Evolutionary conservation across 257 asterid genomes (phyloP), one percentile per base, ranked within the genome.

Genomic region (Solanum paucissectum): DNA sequence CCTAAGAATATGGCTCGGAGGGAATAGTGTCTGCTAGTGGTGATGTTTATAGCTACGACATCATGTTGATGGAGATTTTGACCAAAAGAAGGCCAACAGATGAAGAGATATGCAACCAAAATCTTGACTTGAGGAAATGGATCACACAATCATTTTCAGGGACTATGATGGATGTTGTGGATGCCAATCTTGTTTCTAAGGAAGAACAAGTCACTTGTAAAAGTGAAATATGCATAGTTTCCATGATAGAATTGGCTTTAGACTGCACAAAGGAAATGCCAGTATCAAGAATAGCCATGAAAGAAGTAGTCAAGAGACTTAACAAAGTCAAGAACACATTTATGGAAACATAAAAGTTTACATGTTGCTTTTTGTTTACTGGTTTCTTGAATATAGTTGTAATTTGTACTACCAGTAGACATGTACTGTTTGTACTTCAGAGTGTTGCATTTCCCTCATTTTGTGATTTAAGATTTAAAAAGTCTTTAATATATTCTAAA

Each of bases 71-170:
- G 16, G 92, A 91, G 83, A 84, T 91, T 82, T 91, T 83, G 27
- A 86, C 91, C 3, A 52, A 86, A 36, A 91, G 71, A 77, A 25
- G 33, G 33, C 72, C 72, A 25, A 64, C 72, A 4, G 34, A 64
- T 64, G 72, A n/a, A n/a, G 34, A 2, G 34, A 64, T 64, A 11
- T 9, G 2, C 4, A 64, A 64, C 12, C 9, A 64, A 64, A 64
- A 64, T 36, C 69, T 85, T 71, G 88, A 49, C 89, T 64, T 89
- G 38, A 89, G 88, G 75, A 46, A 82, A 12, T 91, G 91, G 90
- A 89, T 88, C 21, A 87, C 33, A 4, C 79, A 25, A 55, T 68
- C 90, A 27, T 38, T 90, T 64, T 12, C 72, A 11, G 4, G 33
- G 34, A 25, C 34, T n/a, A 25, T 64, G 16, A 11, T 64, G 72